Evolutionary conservation across 306 rosid species (phyloP), one percentile per base, ranked within the genome.

Genomic region (Prunus armeniaca): DNA sequence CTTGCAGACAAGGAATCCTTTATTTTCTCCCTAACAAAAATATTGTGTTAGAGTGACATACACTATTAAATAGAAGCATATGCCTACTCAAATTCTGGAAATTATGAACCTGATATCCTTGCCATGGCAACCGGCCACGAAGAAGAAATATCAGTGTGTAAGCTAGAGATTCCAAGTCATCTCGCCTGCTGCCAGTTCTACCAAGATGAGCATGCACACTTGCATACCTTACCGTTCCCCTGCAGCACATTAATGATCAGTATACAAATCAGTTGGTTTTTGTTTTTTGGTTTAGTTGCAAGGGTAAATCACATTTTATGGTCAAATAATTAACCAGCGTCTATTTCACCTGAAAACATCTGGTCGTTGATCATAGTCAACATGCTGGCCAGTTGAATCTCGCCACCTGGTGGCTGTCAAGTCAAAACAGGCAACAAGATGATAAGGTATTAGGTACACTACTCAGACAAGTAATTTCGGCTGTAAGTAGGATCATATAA

Each of bases 181-280:
- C 98, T 79, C 98, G 88, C 84, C 98, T 85, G 78, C 96, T 93
- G 66, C 87, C 87, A 76, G 93, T 91, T 89, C 98, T 90, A 75
- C 96, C 98, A 80, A 93, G 89, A 85, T 93, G 98, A 61, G 98
- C 96, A 85, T 88, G 96, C 43, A 85, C 98, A 88, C 98, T 89
- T 63, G 98, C 98, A 81, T 91, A 89, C 58, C 97, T 88, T 18
- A 89, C 91, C 6, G 98, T 93, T 81, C 93, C 95, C 88, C 98
- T 89, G 79, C 68, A 79, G 56, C 41, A 76, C 18, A 52, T 15
- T 24, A 47, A 81, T 22, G 20, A 32, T 69, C 62, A 64, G 69
- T 15, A 77, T 51, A 43, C 67, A 13, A 45, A 41, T 28, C 5
- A 24, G 49, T 25, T 32, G 28, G 28, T 41, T 20, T 32, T 5